phyloP scores from a whole-genome alignment of 2,329 filamentous ascomycete species.

The Fusarium sp. region DNA sequence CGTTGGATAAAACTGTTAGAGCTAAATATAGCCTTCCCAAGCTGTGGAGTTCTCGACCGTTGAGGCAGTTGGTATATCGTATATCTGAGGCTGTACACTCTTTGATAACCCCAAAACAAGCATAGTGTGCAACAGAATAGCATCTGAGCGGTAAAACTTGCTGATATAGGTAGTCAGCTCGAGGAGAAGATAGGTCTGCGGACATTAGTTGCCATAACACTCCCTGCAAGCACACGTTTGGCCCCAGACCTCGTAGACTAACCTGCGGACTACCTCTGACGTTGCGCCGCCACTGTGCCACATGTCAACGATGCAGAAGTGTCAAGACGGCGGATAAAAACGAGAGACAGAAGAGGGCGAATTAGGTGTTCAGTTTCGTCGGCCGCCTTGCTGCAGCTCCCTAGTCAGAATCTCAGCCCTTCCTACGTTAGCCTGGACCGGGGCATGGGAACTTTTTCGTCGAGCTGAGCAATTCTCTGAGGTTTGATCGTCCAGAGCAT shows the following conservation, averaged over 20 bases:
- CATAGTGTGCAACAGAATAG: background rate
- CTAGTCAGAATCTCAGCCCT: slow-evolving; percentile 10
- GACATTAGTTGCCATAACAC: background rate
- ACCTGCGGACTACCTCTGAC: background rate
- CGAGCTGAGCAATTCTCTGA: slow-evolving; percentile 11
- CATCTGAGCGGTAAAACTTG: background rate
- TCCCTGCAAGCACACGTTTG: slow-evolving; percentile 5
- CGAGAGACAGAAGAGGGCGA: slow-evolving; percentile 18
- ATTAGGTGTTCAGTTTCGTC: slow-evolving; percentile 31
- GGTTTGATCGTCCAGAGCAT: slow-evolving; percentile 8
- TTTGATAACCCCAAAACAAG: background rate
- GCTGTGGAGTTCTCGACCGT: background rate
- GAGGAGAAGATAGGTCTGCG: background rate
- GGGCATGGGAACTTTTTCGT: slow-evolving; percentile 34
- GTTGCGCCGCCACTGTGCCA: slow-evolving; percentile 10
- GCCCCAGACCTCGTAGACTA: slow-evolving; percentile 3
- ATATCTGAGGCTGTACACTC: slow-evolving; percentile 9
- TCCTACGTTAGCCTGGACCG: slow-evolving; percentile 33
- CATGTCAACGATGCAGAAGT: slow-evolving; percentile 9
- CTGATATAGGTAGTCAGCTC: background rate
- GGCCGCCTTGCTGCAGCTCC: slow-evolving; percentile 38
- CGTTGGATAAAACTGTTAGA: slow-evolving; percentile 19
- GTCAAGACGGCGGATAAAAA: slow-evolving; percentile 27
- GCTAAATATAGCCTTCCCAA: background rate
- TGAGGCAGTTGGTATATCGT: background rate